Conservation (phyloP, 257 asterid species). For the Knoxia roxburghii region DNA sequence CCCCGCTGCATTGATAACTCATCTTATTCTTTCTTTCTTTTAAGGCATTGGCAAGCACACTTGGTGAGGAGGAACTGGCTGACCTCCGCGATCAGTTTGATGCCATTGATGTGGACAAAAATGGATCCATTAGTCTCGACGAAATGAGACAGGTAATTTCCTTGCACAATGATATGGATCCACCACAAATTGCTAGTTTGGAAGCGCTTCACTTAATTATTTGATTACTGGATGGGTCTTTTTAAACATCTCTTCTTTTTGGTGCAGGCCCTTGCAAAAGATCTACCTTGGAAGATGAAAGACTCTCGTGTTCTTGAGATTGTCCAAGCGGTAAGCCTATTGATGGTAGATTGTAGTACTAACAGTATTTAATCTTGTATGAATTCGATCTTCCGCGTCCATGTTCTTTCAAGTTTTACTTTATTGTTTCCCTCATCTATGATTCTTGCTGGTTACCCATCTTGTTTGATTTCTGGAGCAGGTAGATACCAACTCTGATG, state of each 20-base stretch:
- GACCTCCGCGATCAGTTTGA: conserved; percentile 89
- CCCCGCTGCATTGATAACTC: background rate
- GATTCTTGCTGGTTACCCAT: conserved; percentile 9
- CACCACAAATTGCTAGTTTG: background rate
- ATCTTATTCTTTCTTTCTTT: conserved; percentile 1
- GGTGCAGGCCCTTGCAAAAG: conserved; percentile 88
- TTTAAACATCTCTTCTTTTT: too few species aligned
- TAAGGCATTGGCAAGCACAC: conserved; percentile 95
- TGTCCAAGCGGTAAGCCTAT: conserved; percentile 82
- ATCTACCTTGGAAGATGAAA: conserved; percentile 97
- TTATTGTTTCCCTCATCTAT: background rate
- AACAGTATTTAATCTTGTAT: background rate
- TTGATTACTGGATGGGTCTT: too few species aligned
- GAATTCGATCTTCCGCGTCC: background rate
- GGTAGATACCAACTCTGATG: conserved; percentile 95
- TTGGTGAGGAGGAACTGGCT: conserved; percentile 82
- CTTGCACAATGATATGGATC: background rate
- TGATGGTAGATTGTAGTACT: background rate
- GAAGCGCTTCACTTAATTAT: background rate
- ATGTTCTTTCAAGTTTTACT: background rate
- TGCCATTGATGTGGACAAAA: conserved; percentile 95
- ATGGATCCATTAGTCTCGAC: conserved; percentile 90
- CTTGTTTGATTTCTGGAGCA: conserved; percentile 32
- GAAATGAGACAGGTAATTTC: conserved; percentile 89
- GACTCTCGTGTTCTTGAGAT: conserved; percentile 90